These are phyloP conservation scores for Hyphopichia homilentoma DNA, from an alignment of 805 yeast species.

Conservation along the genomic window DNA sequence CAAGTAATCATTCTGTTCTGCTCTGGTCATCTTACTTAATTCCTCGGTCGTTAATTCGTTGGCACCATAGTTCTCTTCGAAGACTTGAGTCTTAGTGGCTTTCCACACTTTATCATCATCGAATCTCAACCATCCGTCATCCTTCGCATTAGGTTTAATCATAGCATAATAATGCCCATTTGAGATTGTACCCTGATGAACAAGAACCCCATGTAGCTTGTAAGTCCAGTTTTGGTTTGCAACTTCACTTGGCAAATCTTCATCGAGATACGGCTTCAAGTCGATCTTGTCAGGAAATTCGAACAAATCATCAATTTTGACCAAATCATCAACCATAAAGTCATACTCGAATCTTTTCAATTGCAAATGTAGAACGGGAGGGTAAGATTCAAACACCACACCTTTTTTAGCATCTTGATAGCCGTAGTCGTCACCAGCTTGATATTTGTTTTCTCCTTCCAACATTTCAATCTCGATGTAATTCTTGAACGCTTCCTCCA, in stretches of 20 bases:
- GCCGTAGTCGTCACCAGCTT: slow-evolving; percentile 80
- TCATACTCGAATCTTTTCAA: slow-evolving; percentile 93
- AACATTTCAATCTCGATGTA: slow-evolving; percentile 86
- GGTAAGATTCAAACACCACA: slow-evolving; percentile 85
- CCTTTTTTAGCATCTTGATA: slow-evolving; percentile 96
- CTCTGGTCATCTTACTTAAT: slow-evolving; percentile 49
- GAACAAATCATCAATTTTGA: slow-evolving; percentile 87
- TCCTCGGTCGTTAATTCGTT: slow-evolving; percentile 50
- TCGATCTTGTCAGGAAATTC: slow-evolving; percentile 86
- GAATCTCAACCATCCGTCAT: slow-evolving; percentile 76
- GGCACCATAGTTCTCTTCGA: slow-evolving; percentile 90
- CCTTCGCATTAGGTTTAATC: slow-evolving; percentile 71
- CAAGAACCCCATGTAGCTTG: slow-evolving; percentile 87
- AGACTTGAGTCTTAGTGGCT: slow-evolving; percentile 79
- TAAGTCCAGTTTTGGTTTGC: slow-evolving; percentile 67
- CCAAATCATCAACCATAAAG: slow-evolving; percentile 80
- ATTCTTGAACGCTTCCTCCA: slow-evolving; percentile 75
- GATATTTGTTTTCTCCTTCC: slow-evolving; percentile 94
- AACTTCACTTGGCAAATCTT: slow-evolving; percentile 38
- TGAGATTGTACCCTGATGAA: slow-evolving; percentile 93
- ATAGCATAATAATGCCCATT: slow-evolving; percentile 96
- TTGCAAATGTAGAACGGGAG: slow-evolving; percentile 90
- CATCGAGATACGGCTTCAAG: slow-evolving; percentile 72
- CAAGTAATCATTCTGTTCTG: slow-evolving; percentile 57
- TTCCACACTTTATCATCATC: slow-evolving; percentile 95